phyloP scores from a whole-genome alignment of 768 basidiomycete genomes.

The Phylloporus rhodoxanthus region DNA sequence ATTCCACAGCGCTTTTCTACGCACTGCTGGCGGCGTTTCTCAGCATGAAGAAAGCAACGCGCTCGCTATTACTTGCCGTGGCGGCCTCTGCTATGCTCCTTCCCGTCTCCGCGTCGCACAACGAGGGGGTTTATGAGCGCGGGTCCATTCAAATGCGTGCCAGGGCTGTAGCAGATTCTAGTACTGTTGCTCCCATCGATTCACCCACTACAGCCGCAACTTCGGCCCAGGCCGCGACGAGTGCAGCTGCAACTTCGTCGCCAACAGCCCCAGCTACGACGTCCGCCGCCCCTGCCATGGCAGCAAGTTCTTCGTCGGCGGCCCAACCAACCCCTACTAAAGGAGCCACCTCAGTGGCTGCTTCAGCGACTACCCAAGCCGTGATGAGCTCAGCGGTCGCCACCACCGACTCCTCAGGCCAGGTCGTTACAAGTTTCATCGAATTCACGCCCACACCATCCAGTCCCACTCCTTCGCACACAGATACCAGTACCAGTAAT shows the following conservation, averaged over 20 bases:
- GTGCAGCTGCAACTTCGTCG: not conserved
- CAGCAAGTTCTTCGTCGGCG: slow-evolving; percentile 1
- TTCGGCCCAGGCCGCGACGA: slow-evolving; percentile 3
- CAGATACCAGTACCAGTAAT: slow-evolving; percentile 4
- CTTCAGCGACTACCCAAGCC: not conserved
- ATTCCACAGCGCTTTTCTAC: slow-evolving; percentile 9
- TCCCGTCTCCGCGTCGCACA: slow-evolving; percentile 20
- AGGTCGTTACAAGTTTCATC: slow-evolving; percentile 22
- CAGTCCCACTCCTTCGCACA: slow-evolving; percentile 24
- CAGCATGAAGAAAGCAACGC: slow-evolving; percentile 21
- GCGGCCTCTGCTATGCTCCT: slow-evolving; percentile 24
- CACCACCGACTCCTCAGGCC: slow-evolving; percentile 26
- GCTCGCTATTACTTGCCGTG: slow-evolving; percentile 25
- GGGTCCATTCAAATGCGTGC: slow-evolving; percentile 15
- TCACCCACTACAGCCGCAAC: not conserved
- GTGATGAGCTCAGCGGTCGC: slow-evolving; percentile 4
- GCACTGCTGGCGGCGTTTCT: slow-evolving; percentile 8
- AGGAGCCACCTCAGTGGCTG: not conserved
- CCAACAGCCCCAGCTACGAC: slow-evolving; percentile 7
- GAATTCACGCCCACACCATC: slow-evolving; percentile 13
- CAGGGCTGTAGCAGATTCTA: not conserved
- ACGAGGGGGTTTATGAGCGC: slow-evolving; percentile 14
- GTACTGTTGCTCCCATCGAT: not conserved
- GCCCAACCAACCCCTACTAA: not conserved
- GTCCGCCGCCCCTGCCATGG: slow-evolving; percentile 3